phyloP scores from a whole-genome alignment of 2,329 filamentous ascomycete genomes.

The Corynespora cassiicola region DNA sequence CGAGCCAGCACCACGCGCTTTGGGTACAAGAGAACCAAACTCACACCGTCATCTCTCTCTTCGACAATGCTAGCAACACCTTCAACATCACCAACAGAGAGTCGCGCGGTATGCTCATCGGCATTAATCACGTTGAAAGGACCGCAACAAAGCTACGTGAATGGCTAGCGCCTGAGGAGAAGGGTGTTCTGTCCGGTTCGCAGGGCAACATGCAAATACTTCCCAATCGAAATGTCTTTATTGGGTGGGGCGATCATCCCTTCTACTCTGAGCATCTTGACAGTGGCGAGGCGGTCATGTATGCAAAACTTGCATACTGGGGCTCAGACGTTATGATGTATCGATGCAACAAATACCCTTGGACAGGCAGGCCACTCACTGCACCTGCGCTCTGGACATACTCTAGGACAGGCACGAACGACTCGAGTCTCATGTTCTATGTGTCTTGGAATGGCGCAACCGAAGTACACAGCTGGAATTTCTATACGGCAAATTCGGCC shows the following conservation, averaged over 20 bases:
- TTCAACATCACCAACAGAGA: slow-evolving; percentile 23
- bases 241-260: slow-evolving; percentile 61
- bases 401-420: slow-evolving; percentile 13
- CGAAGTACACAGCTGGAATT: slow-evolving; percentile 57
- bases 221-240: slow-evolving; percentile 59
- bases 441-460: slow-evolving; percentile 63
- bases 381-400: slow-evolving; percentile 14
- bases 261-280: slow-evolving; percentile 53
- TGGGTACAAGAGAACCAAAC: too few species aligned
- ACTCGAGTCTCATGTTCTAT: slow-evolving; percentile 52
- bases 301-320: slow-evolving; percentile 53
- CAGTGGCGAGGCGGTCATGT: slow-evolving; percentile 60
- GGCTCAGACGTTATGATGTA: slow-evolving; percentile 56
- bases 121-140: slow-evolving; percentile 52
- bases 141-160: slow-evolving; percentile 55
- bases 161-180: slow-evolving; percentile 56
- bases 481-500: slow-evolving; percentile 50
- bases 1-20: slow-evolving; percentile 19
- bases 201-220: slow-evolving; percentile 63
- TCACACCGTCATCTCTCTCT: slow-evolving; percentile 37
- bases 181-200: slow-evolving; percentile 56
- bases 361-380: slow-evolving; percentile 49
- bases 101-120: slow-evolving; percentile 46
- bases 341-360: slow-evolving; percentile 61
- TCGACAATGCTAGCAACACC: slow-evolving; percentile 43